Percentiles rank a stretch among this genome's conserved stretches.
phyloP scores from a whole-genome alignment of 805 yeast species.

The Yamadazyma sp. region DNA sequence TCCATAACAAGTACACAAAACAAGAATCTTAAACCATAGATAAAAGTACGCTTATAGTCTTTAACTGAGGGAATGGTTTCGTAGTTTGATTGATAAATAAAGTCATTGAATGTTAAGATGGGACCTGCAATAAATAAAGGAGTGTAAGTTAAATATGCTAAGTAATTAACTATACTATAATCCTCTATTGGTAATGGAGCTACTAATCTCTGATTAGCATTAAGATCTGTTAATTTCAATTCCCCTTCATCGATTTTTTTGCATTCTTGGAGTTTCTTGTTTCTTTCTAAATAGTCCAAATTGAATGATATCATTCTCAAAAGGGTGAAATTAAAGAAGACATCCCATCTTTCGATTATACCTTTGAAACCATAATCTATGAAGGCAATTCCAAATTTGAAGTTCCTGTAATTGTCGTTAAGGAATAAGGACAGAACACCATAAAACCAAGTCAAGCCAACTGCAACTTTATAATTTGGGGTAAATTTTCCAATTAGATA shows the following conservation, averaged over 20 bases:
- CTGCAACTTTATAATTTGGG: slow-evolving; percentile 36
- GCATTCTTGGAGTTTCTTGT: slow-evolving; percentile 11
- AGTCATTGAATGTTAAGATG: slow-evolving; percentile 88
- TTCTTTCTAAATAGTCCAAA: slow-evolving; percentile 62
- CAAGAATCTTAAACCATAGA: slow-evolving; percentile 65
- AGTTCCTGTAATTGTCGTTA: slow-evolving; percentile 64
- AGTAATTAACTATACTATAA: slow-evolving; percentile 61
- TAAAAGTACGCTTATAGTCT: slow-evolving; percentile 45
- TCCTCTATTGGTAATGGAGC: slow-evolving; percentile 60
- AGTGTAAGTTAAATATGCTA: slow-evolving; percentile 77
- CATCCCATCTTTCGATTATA: slow-evolving; percentile 90
- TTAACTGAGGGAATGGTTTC: slow-evolving; percentile 55
- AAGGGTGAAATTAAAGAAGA: slow-evolving; percentile 85
- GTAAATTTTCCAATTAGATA: slow-evolving; percentile 46
- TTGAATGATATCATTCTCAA: slow-evolving; percentile 82
- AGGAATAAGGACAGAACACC: slow-evolving; percentile 76
- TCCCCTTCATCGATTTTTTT: slow-evolving; percentile 13
- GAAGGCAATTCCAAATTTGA: slow-evolving; percentile 50
- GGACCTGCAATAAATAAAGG: slow-evolving; percentile 97
- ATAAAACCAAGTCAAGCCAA: slow-evolving; percentile 63
- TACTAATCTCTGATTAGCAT: slow-evolving; percentile 63
- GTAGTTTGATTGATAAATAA: slow-evolving; percentile 64
- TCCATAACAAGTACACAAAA: slow-evolving; percentile 88
- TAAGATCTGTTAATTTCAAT: slow-evolving; percentile 19
- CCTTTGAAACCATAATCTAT: slow-evolving; percentile 69